Conservation (phyloP, 169 alveolate species). For the Plasmodium berghei region DNA sequence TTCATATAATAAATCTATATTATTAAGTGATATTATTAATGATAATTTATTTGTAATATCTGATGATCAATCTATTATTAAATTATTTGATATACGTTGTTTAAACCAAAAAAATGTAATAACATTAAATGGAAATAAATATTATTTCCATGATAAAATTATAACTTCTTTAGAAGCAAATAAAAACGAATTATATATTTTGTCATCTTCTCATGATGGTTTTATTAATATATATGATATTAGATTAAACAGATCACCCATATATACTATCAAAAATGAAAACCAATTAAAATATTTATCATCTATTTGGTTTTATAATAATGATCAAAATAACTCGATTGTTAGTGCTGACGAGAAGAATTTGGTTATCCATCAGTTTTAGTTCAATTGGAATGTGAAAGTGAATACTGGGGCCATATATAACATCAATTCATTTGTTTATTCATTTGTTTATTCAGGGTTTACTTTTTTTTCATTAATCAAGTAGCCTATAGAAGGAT, state of each 20-base stretch:
- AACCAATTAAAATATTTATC: slow-evolving; percentile 46
- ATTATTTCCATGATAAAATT: slow-evolving; percentile 71
- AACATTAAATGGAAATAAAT: slow-evolving; percentile 50
- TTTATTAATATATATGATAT: slow-evolving; percentile 61
- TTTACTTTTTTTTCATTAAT: background rate
- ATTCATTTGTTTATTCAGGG: no score
- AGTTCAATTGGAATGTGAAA: background rate
- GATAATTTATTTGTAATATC: slow-evolving; percentile 39
- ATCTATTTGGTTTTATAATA: slow-evolving; percentile 56
- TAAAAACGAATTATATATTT: slow-evolving; percentile 48
- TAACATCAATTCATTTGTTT: no score
- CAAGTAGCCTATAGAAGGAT: no score
- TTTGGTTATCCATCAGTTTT: slow-evolving; percentile 46
- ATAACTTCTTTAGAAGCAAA: slow-evolving; percentile 40
- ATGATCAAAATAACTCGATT: slow-evolving; percentile 8
- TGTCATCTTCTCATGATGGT: slow-evolving; percentile 72
- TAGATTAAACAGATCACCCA: slow-evolving; percentile 62
- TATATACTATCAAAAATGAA: slow-evolving; percentile 58
- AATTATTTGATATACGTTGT: slow-evolving; percentile 66
- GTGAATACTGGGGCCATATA: background rate
- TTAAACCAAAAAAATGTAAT: slow-evolving; percentile 26
- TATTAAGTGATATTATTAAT: slow-evolving; percentile 42
- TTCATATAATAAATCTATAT: slow-evolving; percentile 53
- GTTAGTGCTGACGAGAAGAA: slow-evolving; percentile 50
- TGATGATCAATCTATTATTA: slow-evolving; percentile 68